Evolutionary conservation across 2,329 filamentous ascomycete genomes (phyloP).

Genomic region (Penicillium sp.): DNA sequence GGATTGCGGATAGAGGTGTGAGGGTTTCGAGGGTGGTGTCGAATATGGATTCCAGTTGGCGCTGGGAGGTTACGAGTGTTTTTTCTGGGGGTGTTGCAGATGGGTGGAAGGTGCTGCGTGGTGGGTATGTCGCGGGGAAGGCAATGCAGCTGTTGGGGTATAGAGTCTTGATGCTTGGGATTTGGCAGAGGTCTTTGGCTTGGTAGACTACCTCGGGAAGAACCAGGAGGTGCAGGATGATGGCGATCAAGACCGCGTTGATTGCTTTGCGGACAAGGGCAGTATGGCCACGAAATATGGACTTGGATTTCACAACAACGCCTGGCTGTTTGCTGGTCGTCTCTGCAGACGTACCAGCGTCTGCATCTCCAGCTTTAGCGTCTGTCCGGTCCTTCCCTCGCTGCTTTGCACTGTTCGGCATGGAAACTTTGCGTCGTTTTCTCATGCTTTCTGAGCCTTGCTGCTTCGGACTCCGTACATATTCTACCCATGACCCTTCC

Average conservation of each 20-base stretch:
- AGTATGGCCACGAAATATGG: neutral
- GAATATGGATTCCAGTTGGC: constrained; percentile 31
- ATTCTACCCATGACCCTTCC: constrained; percentile 35
- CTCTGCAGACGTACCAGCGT: constrained; percentile 10
- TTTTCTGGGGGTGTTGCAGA: constrained; percentile 19
- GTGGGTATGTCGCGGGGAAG: constrained; percentile 11
- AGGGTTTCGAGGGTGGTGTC: constrained; percentile 30
- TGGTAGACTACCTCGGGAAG: constrained; percentile 38
- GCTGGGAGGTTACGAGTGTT: constrained; percentile 22
- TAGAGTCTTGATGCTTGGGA: constrained; percentile 23
- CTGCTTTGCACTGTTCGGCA: neutral
- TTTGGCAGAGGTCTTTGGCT: constrained; percentile 28
- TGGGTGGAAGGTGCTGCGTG: constrained; percentile 5
- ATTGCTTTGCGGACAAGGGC: constrained; percentile 17
- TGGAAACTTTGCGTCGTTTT: constrained; percentile 23
- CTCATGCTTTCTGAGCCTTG: constrained; percentile 15
- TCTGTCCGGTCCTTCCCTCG: neutral
- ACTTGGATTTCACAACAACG: neutral
- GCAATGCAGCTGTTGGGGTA: constrained; percentile 32
- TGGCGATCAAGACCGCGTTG: constrained; percentile 29
- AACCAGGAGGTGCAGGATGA: constrained; percentile 35
- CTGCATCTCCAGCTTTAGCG: neutral
- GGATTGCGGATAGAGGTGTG: constrained; percentile 22
- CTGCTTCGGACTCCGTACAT: constrained; percentile 19
- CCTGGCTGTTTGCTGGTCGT: neutral